Conservation (phyloP, 2,329 filamentous ascomycete species). For the Fusarium torreyae region DNA sequence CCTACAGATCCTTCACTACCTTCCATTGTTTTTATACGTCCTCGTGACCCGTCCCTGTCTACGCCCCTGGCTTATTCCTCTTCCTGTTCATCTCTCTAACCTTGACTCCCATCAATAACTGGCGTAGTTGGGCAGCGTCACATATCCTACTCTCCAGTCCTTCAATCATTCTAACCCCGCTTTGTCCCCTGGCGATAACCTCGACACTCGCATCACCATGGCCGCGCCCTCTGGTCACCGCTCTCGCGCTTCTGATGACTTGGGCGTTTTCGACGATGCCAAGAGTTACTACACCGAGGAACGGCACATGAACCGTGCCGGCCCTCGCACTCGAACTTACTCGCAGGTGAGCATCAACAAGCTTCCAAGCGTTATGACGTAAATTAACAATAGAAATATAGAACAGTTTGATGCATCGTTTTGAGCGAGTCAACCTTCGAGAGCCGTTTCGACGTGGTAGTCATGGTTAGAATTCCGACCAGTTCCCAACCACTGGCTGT, state of each 20-base stretch:
- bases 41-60: constrained; percentile 37
- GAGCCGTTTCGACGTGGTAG: constrained; percentile 72
- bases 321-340: constrained; percentile 69
- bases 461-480: constrained; percentile 62
- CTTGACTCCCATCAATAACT: constrained; percentile 21
- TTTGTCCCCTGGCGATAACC: constrained; percentile 21
- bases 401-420: constrained; percentile 69
- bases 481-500: neutral
- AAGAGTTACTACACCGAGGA: constrained; percentile 72
- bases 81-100: constrained; percentile 9
- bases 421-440: constrained; percentile 66
- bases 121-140: constrained; percentile 28
- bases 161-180: constrained; percentile 17
- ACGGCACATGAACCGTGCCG: constrained; percentile 66
- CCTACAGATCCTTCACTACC: constrained; percentile 35
- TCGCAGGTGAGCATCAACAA: constrained; percentile 62
- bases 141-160: constrained; percentile 6
- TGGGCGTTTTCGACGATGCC: constrained; percentile 69
- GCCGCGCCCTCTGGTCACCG: constrained; percentile 50
- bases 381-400: constrained; percentile 54
- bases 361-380: neutral
- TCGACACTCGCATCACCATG: constrained; percentile 44
- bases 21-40: constrained; percentile 37
- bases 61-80: constrained; percentile 25
- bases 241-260: constrained; percentile 61